phyloP scores from a whole-genome alignment of 768 basidiomycete species.

The Leccinum fibrillosum region DNA sequence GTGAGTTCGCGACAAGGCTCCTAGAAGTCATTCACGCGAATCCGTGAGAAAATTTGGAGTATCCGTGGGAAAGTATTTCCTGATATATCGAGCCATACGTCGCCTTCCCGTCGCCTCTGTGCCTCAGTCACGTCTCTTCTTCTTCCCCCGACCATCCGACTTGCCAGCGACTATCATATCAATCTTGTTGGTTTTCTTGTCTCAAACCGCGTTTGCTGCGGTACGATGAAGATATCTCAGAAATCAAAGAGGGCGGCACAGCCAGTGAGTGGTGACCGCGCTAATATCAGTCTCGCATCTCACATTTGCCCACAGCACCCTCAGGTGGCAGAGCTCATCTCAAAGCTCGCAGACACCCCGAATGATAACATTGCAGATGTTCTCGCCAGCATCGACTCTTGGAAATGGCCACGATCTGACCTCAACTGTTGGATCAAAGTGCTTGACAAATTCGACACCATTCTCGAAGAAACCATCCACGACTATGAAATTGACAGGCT shows the following conservation, averaged over 20 bases:
- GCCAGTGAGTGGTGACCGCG: conserved; percentile 52
- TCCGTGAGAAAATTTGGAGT: conserved; percentile 4
- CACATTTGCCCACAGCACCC: conserved; percentile 51
- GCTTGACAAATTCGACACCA: conserved; percentile 90
- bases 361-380: conserved; percentile 70
- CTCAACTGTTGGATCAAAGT: conserved; percentile 95
- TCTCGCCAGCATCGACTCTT: conserved; percentile 67
- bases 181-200: conserved; percentile 8
- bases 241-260: conserved; percentile 79
- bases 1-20: neutral
- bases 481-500: conserved; percentile 85
- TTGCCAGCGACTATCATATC: neutral
- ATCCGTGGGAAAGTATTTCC: conserved; percentile 24
- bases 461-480: conserved; percentile 78
- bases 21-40: neutral
- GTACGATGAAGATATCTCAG: conserved; percentile 83
- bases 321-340: conserved; percentile 78
- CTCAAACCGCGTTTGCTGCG: conserved; percentile 44
- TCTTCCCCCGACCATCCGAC: conserved; percentile 7
- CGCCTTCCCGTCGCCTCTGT: conserved; percentile 10
- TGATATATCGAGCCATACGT: conserved; percentile 31
- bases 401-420: conserved; percentile 97
- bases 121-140: conserved; percentile 6
- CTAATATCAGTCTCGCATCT: conserved; percentile 4
- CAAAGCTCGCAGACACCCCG: conserved; percentile 59